Evolutionary conservation across 2,329 filamentous ascomycete species (phyloP).

Genomic region (Exophiala xenobiotica): DNA sequence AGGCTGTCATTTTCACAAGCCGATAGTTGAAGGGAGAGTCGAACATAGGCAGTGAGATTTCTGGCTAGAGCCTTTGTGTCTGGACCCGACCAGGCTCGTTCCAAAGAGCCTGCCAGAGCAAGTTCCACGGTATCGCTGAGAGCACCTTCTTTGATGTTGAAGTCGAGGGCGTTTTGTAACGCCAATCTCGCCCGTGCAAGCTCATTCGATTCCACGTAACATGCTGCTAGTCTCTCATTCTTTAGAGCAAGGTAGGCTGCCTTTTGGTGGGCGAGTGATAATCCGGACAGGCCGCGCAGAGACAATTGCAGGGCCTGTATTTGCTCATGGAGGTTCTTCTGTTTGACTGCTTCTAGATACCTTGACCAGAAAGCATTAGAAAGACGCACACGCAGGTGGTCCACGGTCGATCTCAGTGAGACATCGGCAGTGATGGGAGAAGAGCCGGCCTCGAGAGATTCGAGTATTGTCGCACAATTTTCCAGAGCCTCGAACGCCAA

Average conservation of each 20-base stretch:
- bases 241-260: conserved; percentile 45
- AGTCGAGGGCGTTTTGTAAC: conserved; percentile 42
- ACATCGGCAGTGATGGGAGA: neutral
- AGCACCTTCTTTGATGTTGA: conserved; percentile 41
- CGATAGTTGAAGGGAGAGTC: conserved; percentile 2
- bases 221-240: conserved; percentile 44
- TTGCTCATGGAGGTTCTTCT: conserved; percentile 37
- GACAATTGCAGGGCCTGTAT: conserved; percentile 42
- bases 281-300: conserved; percentile 38
- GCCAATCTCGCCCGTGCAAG: conserved; percentile 37
- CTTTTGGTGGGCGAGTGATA: conserved; percentile 36
- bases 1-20: neutral
- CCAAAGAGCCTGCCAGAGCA: conserved; percentile 32
- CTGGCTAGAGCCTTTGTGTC: conserved; percentile 39
- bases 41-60: conserved; percentile 22
- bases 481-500: conserved; percentile 19
- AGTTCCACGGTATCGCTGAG: conserved; percentile 35
- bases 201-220: conserved; percentile 42
- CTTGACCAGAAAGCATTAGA: conserved; percentile 50
- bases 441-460: conserved; percentile 7
- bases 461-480: conserved; percentile 20
- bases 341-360: conserved; percentile 45
- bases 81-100: conserved; percentile 36
- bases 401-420: neutral
- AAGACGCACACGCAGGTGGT: conserved; percentile 31